Conservation (phyloP, 1,284 basidiomycete genomes). For the Malassezia japonica region DNA sequence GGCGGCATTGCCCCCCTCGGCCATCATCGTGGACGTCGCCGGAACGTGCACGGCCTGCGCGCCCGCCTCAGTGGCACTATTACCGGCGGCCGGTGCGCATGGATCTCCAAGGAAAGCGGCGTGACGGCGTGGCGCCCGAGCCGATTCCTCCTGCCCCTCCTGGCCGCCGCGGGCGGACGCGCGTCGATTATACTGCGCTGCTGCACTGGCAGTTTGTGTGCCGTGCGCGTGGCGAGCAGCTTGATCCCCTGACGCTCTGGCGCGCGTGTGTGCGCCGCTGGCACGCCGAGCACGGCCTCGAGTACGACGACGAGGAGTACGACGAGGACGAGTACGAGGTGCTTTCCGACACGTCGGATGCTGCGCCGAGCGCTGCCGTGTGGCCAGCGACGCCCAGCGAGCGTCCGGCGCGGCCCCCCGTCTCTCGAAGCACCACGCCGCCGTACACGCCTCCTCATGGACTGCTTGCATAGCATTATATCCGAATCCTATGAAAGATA, state of each 20-base stretch:
- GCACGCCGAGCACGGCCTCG: background rate
- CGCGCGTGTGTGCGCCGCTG: background rate
- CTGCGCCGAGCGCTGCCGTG: no score
- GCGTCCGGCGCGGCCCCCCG: no score
- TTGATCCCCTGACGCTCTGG: slow-evolving; percentile 8
- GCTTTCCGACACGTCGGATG: no score
- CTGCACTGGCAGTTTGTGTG: slow-evolving; percentile 10
- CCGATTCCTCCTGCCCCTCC: slow-evolving; percentile 3
- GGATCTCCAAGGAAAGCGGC: background rate
- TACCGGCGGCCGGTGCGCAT: slow-evolving; percentile 4
- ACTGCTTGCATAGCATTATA: no score
- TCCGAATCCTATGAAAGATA: slow-evolving; percentile 23
- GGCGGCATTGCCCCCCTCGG: background rate
- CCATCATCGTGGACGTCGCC: slow-evolving; percentile 4
- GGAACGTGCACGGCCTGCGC: background rate
- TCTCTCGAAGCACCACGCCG: no score
- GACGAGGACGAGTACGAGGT: no score
- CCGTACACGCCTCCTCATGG: no score
- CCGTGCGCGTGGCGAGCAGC: slow-evolving; percentile 10
- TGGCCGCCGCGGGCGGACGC: slow-evolving; percentile 7
- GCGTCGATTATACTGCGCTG: slow-evolving; percentile 1
- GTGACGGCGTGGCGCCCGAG: slow-evolving; percentile 6
- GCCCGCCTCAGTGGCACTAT: slow-evolving; percentile 10
- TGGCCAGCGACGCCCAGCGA: no score
- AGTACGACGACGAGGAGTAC: no score